phyloP scores from a whole-genome alignment of 805 yeast species.

The Gaillardinia entomophila region DNA sequence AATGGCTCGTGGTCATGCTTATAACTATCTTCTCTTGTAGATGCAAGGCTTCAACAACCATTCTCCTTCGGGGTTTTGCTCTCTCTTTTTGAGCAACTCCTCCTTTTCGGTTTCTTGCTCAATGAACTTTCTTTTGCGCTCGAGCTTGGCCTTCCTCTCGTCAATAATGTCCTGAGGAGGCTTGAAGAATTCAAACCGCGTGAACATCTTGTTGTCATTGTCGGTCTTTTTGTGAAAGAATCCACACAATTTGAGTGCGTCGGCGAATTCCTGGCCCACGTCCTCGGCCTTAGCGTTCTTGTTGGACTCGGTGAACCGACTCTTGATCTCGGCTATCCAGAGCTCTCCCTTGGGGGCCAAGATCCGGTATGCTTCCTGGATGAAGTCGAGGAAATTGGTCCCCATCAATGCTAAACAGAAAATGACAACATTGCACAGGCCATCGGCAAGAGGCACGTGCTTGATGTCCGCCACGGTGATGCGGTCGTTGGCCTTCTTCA shows the following conservation, averaged over 20 bases:
- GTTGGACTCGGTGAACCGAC: constrained; percentile 66
- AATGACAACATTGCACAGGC: constrained; percentile 79
- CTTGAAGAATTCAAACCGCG: constrained; percentile 89
- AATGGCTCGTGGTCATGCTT: too few species aligned
- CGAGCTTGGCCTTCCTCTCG: constrained; percentile 56
- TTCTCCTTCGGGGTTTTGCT: constrained; percentile 62
- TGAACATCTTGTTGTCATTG: constrained; percentile 85
- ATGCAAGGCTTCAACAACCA: constrained; percentile 96
- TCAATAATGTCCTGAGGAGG: constrained; percentile 66
- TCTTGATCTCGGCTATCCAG: constrained; percentile 97
- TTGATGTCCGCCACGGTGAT: constrained; percentile 96
- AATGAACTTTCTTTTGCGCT: constrained; percentile 59
- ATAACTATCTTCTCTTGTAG: constrained; percentile 77
- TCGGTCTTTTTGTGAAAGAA: constrained; percentile 87
- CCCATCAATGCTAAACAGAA: constrained; percentile 97
- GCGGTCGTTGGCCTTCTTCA: constrained; percentile 80
- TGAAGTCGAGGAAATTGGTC: constrained; percentile 88
- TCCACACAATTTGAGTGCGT: constrained; percentile 70
- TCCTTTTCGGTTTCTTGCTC: constrained; percentile 65
- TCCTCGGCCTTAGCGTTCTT: constrained; percentile 30
- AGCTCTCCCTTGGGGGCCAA: constrained; percentile 88
- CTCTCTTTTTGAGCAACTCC: constrained; percentile 50
- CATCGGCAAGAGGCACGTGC: constrained; percentile 77
- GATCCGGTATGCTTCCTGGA: constrained; percentile 82
- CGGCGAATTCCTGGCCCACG: constrained; percentile 71